These are phyloP conservation scores for Thecaphora thlaspeos DNA, from an alignment of 1,284 basidiomycete species.

Conservation along the genomic window DNA sequence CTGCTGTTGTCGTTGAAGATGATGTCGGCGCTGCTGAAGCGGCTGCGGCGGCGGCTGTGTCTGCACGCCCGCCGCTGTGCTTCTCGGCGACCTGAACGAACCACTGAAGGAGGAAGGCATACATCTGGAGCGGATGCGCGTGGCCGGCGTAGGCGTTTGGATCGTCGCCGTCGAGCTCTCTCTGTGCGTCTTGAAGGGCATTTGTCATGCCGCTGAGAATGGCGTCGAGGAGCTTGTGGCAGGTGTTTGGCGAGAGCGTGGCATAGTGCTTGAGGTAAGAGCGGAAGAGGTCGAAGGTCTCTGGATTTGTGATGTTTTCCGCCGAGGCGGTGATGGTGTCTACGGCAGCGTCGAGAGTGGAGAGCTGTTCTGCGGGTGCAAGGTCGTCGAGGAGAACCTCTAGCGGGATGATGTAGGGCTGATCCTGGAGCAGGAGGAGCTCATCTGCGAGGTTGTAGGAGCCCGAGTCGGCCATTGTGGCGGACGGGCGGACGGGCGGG, in stretches of 20 bases:
- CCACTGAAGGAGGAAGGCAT: slow-evolving; percentile 54
- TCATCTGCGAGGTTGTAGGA: slow-evolving; percentile 48
- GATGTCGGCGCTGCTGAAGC: slow-evolving; percentile 11
- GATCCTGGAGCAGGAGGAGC: slow-evolving; percentile 44
- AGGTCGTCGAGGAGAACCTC: slow-evolving; percentile 44
- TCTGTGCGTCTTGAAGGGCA: slow-evolving; percentile 40
- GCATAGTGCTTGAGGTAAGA: slow-evolving; percentile 51
- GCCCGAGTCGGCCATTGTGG: slow-evolving; percentile 14
- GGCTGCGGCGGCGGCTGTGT: slow-evolving; percentile 12
- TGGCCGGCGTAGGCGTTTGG: slow-evolving; percentile 36
- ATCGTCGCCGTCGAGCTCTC: slow-evolving; percentile 34
- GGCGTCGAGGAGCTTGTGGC: slow-evolving; percentile 49
- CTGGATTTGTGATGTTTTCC: slow-evolving; percentile 29
- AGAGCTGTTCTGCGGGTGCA: slow-evolving; percentile 27
- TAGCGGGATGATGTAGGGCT: slow-evolving; percentile 46
- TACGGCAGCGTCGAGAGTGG: slow-evolving; percentile 37
- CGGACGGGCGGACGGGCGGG: not conserved
- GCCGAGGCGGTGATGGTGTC: slow-evolving; percentile 39
- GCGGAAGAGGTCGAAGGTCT: slow-evolving; percentile 39
- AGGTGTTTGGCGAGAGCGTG: slow-evolving; percentile 28
- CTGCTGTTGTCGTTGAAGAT: not conserved
- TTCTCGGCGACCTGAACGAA: slow-evolving; percentile 48
- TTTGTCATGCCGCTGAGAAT: slow-evolving; percentile 40
- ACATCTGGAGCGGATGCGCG: slow-evolving; percentile 46
- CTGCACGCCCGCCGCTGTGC: slow-evolving; percentile 24